Evolutionary conservation across 2,329 filamentous ascomycete species (phyloP), one percentile per base, ranked within the genome.

Genomic region (Trichoderma sp.): DNA sequence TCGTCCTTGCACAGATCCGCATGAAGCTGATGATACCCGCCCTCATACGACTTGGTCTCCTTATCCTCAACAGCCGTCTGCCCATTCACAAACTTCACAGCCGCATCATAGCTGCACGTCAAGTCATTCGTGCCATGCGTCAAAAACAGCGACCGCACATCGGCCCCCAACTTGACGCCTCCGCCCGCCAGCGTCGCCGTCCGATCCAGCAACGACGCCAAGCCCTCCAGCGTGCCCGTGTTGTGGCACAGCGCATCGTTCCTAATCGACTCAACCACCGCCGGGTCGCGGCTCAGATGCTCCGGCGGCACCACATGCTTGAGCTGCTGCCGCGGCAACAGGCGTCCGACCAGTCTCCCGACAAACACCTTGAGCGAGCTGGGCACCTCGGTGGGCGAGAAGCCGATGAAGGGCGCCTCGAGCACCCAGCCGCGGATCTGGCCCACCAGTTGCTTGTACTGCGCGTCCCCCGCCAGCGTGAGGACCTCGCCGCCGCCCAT

Each of bases 401-500:
- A 89, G 39, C 87, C 90, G 71, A 97, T 85, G 75, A 96, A 93
- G 1, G 94, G 94, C n/a, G 87, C 84, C 79, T 94, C 91, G 16
- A 91, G 83, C 43, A 97, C 76, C 83, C 91, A 93, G 26, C 94
- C 94, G 56, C 89, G 84, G 59, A 97, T 85, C 69, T 85, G 82
- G 43, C 81, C 77, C 52, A 88, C 84, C 14, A 92, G 77, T 18
- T 87, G 84, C 54, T 81, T 79, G 76, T 88, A 85, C 67, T 78
- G 70, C 0, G 83, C 77, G 66, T 85, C 82, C 67, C 81, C 84
- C 28, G 85, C 85, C 26, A 90, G 78, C 54, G 87, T 89, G 10
- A 97, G 81, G 6, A 89, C 86, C 79, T 96, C 86, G 28, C 89
- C 92, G 69, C 94, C 94, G 72, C 94, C 94, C 93, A 97, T 97